A percentile compares a stretch with the other conserved stretches of the same genome.
Evolutionary conservation across 2,329 filamentous ascomycete genomes (phyloP).

Genomic region (Colletotrichum nymphaeae): DNA sequence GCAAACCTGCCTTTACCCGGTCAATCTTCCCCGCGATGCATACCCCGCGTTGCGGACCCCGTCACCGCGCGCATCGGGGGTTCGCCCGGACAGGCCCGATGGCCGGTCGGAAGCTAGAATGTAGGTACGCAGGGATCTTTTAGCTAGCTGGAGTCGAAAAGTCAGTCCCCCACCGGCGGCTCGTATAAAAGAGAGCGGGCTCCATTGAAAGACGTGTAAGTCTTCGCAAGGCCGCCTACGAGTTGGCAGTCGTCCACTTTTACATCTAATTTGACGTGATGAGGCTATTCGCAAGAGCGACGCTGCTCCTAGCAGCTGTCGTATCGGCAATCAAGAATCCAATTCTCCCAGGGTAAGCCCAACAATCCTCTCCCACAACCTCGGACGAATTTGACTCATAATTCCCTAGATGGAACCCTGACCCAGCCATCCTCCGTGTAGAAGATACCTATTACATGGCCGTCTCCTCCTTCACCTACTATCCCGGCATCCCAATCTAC

Average conservation of each 20-base stretch:
- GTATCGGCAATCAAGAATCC: conserved; percentile 32
- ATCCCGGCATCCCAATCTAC: conserved; percentile 61
- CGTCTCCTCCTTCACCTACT: conserved; percentile 56
- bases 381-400: too few relatives aligned
- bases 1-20: conserved; percentile 16
- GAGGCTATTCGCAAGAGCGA: conserved; percentile 13
- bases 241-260: too few relatives aligned
- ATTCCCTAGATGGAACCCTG: conserved; percentile 32
- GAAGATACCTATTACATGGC: conserved; percentile 23
- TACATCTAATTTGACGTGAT: too few relatives aligned
- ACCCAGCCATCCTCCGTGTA: conserved; percentile 25
- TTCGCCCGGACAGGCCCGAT: conserved; percentile 2
- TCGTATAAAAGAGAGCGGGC: neutral
- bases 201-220: neutral
- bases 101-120: neutral
- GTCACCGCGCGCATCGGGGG: conserved; percentile 6
- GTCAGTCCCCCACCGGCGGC: too few relatives aligned
- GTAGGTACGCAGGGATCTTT: too few relatives aligned
- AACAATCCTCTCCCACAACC: too few relatives aligned
- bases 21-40: neutral
- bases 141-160: too few relatives aligned
- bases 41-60: conserved; percentile 11
- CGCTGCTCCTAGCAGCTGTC: conserved; percentile 16
- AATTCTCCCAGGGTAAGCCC: conserved; percentile 24
- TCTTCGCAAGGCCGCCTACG: neutral